Conservation (phyloP, 129 eudicot genomes). For the Escallonia rubra region DNA sequence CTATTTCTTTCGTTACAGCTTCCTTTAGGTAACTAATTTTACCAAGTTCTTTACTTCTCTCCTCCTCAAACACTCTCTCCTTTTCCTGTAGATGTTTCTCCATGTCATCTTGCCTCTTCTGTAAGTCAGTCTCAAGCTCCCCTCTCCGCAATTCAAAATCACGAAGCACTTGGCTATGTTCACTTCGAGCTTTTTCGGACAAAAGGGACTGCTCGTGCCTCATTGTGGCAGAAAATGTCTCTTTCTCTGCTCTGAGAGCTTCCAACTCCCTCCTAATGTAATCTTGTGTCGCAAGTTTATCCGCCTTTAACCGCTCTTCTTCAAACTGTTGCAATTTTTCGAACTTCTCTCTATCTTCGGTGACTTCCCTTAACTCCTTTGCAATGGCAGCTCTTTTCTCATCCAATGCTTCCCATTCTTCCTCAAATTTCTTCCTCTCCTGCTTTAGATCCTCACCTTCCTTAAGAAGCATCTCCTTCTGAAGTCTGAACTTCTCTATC, state of each 20-base stretch:
- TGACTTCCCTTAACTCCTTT: conserved; percentile 39
- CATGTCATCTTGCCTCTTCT: conserved; percentile 43
- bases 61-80: conserved; percentile 52
- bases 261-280: conserved; percentile 42
- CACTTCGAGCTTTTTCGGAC: conserved; percentile 39
- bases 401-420: conserved; percentile 85
- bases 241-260: conserved; percentile 51
- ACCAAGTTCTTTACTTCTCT: conserved; percentile 42
- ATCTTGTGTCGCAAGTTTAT: conserved; percentile 47
- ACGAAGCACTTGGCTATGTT: conserved; percentile 43
- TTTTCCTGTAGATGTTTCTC: conserved; percentile 48
- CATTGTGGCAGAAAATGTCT: conserved; percentile 61
- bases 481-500: conserved; percentile 47
- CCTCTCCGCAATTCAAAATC: conserved; percentile 55
- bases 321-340: conserved; percentile 36
- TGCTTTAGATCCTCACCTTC: conserved; percentile 65
- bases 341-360: conserved; percentile 44
- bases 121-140: conserved; percentile 55
- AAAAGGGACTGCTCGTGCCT: conserved; percentile 45
- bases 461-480: conserved; percentile 48
- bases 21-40: conserved; percentile 50
- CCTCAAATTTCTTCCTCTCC: conserved; percentile 69
- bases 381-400: conserved; percentile 47
- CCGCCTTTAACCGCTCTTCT: conserved; percentile 52
- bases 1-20: conserved; percentile 40